phyloP scores from a whole-genome alignment of 2,329 filamentous ascomycete species.

The Plectosphaerella plurivora region DNA sequence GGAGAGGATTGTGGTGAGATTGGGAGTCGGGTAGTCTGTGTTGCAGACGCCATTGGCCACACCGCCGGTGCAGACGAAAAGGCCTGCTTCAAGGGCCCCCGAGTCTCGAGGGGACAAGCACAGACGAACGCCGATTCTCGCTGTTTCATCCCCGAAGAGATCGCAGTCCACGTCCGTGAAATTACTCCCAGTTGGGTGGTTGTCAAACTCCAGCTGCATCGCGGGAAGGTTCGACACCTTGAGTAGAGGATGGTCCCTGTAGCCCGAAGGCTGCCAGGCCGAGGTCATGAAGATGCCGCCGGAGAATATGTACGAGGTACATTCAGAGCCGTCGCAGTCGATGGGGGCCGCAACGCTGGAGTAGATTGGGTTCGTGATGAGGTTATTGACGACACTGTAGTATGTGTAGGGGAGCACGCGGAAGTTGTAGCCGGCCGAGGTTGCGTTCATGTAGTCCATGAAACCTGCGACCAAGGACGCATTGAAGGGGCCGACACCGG shows the following conservation, averaged over 20 bases:
- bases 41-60: not conserved
- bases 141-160: conserved; percentile 2
- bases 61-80: conserved; percentile 4
- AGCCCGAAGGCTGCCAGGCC: conserved; percentile 9
- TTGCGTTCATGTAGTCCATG: conserved; percentile 1
- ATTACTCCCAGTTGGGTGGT: not conserved
- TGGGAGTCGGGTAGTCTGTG: not conserved
- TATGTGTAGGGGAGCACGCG: conserved; percentile 2
- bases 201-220: conserved; percentile 8
- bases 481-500: conserved; percentile 13
- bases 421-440: not conserved
- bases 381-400: conserved; percentile 7
- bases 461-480: conserved; percentile 9
- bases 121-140: not conserved
- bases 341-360: conserved; percentile 2
- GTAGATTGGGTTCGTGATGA: conserved; percentile 3
- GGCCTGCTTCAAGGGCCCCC: not conserved
- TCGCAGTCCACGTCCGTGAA: conserved; percentile 2
- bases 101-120: not conserved
- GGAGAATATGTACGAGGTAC: conserved; percentile 10
- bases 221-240: conserved; percentile 4
- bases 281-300: conserved; percentile 9
- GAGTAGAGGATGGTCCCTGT: conserved; percentile 6
- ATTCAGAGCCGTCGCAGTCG: conserved; percentile 1
- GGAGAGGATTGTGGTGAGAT: conserved; percentile 9